Conservation (phyloP, 495 filamentous ascomycete species). For the Jackrogersella minutella region DNA sequence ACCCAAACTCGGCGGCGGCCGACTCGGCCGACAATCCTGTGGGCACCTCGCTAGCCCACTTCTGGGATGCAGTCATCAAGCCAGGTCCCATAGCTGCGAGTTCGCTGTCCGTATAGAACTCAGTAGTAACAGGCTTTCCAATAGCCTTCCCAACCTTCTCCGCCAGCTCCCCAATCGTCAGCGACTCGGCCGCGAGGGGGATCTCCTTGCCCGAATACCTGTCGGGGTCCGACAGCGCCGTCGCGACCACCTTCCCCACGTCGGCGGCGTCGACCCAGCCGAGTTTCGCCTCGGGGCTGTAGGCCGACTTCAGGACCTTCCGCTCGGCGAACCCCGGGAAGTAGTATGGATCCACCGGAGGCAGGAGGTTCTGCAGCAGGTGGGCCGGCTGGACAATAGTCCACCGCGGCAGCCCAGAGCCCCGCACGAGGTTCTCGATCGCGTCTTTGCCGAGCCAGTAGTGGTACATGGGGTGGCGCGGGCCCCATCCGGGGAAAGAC, state of each 20-base stretch:
- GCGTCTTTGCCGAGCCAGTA: background rate
- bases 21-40: background rate
- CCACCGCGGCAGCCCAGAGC: background rate
- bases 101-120: background rate
- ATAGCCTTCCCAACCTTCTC: background rate
- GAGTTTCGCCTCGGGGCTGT: background rate
- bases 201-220: background rate
- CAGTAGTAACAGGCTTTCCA: background rate
- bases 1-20: background rate
- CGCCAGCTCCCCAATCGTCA: background rate
- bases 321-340: background rate
- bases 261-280: background rate
- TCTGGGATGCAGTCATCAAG: background rate
- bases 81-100: background rate
- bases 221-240: background rate
- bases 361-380: background rate
- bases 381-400: background rate
- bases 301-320: background rate
- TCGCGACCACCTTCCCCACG: background rate
- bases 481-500: background rate
- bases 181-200: background rate
- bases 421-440: constrained; percentile 7
- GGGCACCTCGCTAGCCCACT: background rate
- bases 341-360: background rate
- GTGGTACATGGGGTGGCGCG: background rate